Evolutionary conservation across 1,284 basidiomycete species (phyloP).

Genomic region (Laetiporus sulphureus): DNA sequence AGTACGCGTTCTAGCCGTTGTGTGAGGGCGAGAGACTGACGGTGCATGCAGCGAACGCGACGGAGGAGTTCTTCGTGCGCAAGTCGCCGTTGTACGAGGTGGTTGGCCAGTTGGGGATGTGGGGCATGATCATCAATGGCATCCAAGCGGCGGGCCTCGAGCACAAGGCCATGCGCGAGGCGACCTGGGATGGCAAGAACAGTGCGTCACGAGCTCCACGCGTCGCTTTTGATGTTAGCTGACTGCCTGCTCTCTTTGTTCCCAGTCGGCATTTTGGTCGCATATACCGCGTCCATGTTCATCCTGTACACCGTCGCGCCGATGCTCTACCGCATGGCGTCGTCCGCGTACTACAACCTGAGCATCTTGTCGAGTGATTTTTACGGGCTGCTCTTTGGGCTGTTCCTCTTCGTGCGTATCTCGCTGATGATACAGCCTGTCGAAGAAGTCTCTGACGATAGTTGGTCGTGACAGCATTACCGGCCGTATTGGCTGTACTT

Average conservation of each 20-base stretch:
- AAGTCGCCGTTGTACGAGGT: conserved; percentile 79
- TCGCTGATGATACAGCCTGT: not conserved
- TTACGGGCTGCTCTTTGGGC: conserved; percentile 75
- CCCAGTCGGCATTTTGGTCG: conserved; percentile 64
- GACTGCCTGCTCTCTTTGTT: conserved; percentile 1
- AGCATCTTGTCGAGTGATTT: conserved; percentile 81
- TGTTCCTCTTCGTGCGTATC: conserved; percentile 33
- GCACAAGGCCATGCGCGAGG: conserved; percentile 54
- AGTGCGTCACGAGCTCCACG: conserved; percentile 34
- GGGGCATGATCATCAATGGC: conserved; percentile 73
- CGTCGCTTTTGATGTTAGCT: conserved; percentile 1
- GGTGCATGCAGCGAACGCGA: conserved; percentile 60
- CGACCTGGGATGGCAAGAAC: conserved; percentile 65
- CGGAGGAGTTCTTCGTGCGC: conserved; percentile 82
- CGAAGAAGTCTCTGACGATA: not conserved
- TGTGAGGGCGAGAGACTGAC: no score
- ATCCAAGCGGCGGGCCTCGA: conserved; percentile 73
- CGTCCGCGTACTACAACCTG: conserved; percentile 79
- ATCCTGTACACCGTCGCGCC: conserved; percentile 81
- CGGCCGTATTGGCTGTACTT: conserved; percentile 82
- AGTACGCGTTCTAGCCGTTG: conserved; percentile 52
- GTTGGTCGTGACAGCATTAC: conserved; percentile 48
- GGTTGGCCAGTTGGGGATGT: conserved; percentile 81
- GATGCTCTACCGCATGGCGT: conserved; percentile 77
- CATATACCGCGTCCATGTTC: conserved; percentile 76